Conservation (phyloP, 1,139 yeast genomes). For the Wickerhamomyces sp. region DNA sequence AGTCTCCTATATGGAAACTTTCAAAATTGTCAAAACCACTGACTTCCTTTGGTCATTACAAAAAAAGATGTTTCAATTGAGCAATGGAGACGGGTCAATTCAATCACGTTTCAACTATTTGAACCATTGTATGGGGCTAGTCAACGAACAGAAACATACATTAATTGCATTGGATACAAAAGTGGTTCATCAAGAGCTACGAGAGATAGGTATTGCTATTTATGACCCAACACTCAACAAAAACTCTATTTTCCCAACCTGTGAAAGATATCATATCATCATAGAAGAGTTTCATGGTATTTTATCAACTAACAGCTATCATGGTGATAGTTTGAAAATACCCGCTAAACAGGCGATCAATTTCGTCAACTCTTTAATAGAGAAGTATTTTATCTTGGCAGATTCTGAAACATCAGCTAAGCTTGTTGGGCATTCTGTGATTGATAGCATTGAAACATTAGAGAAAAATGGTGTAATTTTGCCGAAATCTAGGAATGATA, state of each 20-base stretch:
- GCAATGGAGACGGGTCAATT: neutral
- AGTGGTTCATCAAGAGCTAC: conserved; percentile 5
- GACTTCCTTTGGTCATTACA: conserved; percentile 10
- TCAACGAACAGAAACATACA: conserved; percentile 11
- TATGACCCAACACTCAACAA: conserved; percentile 45
- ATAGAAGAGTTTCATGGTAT: conserved; percentile 42
- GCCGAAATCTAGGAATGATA: conserved; percentile 28
- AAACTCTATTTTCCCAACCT: conserved; percentile 36
- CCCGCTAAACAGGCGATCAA: conserved; percentile 32
- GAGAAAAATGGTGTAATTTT: conserved; percentile 40
- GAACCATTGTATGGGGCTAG: conserved; percentile 8
- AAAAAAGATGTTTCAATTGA: neutral
- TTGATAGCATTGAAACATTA: conserved; percentile 53
- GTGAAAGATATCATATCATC: conserved; percentile 50
- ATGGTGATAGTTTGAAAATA: conserved; percentile 48
- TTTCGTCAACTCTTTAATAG: conserved; percentile 38
- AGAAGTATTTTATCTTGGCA: conserved; percentile 30
- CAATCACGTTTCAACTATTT: conserved; percentile 9
- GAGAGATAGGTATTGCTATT: conserved; percentile 56
- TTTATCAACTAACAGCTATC: conserved; percentile 50
- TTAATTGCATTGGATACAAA: conserved; percentile 13
- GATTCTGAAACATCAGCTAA: neutral
- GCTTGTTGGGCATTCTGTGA: conserved; percentile 64
- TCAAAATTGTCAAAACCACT: conserved; percentile 5
- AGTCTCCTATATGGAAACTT: neutral